Percentiles rank a stretch among this genome's conserved stretches.
Conservation (phyloP, 768 basidiomycete genomes). For the Kwoniella newhampshirensis region DNA sequence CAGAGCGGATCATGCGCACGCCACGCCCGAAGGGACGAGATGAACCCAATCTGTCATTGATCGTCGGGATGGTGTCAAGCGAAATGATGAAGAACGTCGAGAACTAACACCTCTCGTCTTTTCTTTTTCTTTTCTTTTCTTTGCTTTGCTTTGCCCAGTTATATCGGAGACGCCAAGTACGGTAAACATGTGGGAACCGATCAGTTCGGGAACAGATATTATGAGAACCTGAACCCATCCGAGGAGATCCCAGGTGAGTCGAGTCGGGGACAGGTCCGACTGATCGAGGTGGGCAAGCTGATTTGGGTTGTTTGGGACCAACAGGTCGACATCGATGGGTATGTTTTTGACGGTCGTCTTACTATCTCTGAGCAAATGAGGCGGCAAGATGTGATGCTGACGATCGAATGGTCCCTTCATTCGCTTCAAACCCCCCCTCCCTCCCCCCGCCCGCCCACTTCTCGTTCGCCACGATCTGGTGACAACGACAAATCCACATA, state of each 20-base stretch:
- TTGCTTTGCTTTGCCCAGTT: slow-evolving; percentile 54
- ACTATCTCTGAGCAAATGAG: no score
- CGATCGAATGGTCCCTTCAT: no score
- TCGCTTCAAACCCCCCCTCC: neutral
- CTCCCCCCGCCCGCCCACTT: no score
- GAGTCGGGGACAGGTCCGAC: neutral
- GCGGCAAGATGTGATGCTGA: no score
- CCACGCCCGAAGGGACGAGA: no score
- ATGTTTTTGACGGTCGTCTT: neutral
- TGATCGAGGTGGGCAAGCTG: neutral
- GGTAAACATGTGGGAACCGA: slow-evolving; percentile 60
- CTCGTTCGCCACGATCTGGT: no score
- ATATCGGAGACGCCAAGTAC: slow-evolving; percentile 90
- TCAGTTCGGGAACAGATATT: slow-evolving; percentile 86
- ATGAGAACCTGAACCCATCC: slow-evolving; percentile 80
- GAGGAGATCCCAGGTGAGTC: slow-evolving; percentile 85
- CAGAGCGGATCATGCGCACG: no score
- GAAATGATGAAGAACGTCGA: no score
- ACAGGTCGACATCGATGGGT: slow-evolving; percentile 20
- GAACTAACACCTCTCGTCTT: neutral
- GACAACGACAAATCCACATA: no score
- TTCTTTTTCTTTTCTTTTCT: no score
- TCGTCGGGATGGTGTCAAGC: no score
- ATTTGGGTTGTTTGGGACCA: neutral
- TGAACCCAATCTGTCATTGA: no score